Base-by-base conservation (phyloP, 495 filamentous ascomycete genomes). In the Aspergillus coremiiformis region DNA sequence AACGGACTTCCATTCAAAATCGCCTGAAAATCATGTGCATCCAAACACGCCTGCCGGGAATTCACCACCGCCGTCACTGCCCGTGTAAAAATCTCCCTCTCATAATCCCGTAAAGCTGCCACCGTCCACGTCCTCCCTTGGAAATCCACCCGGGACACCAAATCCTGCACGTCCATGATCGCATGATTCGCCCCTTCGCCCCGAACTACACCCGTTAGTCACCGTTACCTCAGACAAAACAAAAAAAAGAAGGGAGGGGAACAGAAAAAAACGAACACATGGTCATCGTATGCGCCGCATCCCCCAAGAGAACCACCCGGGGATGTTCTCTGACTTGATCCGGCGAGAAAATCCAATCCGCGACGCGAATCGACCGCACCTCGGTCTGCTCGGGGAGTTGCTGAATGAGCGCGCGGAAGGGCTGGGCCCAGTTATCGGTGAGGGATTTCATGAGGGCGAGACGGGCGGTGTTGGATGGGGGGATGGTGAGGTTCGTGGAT, bases 151-250 rank as follows among this genome's bases (percentile, higher is more conserved):
- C 49, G 24, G 23, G 54, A 65, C 0, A 65, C 61, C 15, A 84
- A 58, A 39, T 69, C 60, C 4, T 65, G 59, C 5, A 74, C 70
- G 57, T 84, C 81, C 15, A 72, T 64, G 32, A 84, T 75, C 5
- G 75, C 78, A 43, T 84, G 78, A 41, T 84, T 84, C 5, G 78
- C 78, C 0, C 73, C 81, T 65, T 84, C 81, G 5, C 81, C 81
- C 26, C 79, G 68, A 53, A 66, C 69, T 76, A 48, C 14, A 14
- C 14, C n/a, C n/a, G n/a, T n/a, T n/a, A n/a, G n/a, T n/a, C n/a
- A n/a, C n/a, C n/a, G n/a, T n/a, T n/a, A n/a, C n/a, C n/a, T n/a
- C n/a, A n/a, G 29, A 32, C 5, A 32, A 32, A 32, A 12, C 7
- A 32, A 32, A 8, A 9, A 32, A 32, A 32, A 32, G 9, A 27